Evolutionary conservation across 371 early-diverging fungal species (phyloP).

Genomic region (Mucor racemosus): DNA sequence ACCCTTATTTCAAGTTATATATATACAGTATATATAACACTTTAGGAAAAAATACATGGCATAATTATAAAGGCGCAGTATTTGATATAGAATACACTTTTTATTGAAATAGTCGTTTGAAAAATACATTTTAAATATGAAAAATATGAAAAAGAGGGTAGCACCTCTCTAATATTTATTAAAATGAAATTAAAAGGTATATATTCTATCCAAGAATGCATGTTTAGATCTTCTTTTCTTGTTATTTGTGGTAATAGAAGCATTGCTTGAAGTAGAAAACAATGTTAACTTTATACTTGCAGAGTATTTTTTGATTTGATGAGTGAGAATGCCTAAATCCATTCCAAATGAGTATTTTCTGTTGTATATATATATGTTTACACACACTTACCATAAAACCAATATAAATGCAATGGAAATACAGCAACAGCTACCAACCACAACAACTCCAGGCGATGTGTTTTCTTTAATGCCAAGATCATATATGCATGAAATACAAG

Average conservation of each 20-base stretch:
- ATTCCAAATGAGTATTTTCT: neutral
- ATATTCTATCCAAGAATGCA: conserved; percentile 24
- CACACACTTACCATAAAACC: conserved; percentile 47
- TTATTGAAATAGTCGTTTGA: too few relatives aligned
- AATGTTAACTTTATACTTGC: neutral
- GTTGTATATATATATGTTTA: neutral
- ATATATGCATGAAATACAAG: conserved; percentile 52
- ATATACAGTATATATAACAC: too few relatives aligned
- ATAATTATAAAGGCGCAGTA: too few relatives aligned
- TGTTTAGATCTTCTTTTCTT: conserved; percentile 16
- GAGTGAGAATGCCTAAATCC: conserved; percentile 8
- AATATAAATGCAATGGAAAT: conserved; percentile 49
- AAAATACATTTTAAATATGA: too few relatives aligned
- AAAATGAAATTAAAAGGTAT: conserved; percentile 18
- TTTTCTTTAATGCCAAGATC: conserved; percentile 30
- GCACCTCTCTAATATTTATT: too few relatives aligned
- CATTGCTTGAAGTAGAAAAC: neutral
- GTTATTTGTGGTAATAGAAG: neutral
- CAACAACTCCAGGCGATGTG: conserved; percentile 24
- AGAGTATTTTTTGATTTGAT: conserved; percentile 10
- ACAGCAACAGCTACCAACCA: conserved; percentile 29
- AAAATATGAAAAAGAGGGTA: too few relatives aligned
- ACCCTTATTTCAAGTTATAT: too few relatives aligned
- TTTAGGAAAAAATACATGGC: too few relatives aligned
- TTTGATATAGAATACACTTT: too few relatives aligned